Conservation (phyloP, 306 rosid species). For the Rubus parviflorus region DNA sequence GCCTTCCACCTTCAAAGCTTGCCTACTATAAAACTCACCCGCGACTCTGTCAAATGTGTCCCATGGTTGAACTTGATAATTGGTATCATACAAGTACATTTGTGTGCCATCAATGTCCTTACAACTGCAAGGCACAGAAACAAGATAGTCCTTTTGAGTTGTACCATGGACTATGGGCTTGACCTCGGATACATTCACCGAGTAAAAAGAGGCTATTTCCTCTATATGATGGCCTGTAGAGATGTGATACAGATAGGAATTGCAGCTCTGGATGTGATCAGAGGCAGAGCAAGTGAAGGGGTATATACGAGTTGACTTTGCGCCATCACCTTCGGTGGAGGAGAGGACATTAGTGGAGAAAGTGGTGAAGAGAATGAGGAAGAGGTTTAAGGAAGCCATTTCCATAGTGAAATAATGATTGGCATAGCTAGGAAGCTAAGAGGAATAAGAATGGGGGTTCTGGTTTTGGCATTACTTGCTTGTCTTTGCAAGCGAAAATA, state of each 20-base stretch:
- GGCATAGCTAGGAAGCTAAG: not conserved
- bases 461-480: conserved; percentile 13
- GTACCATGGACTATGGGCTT: not conserved
- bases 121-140: conserved; percentile 24
- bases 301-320: not conserved
- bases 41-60: not conserved
- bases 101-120: not conserved
- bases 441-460: not conserved
- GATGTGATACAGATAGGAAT: conserved; percentile 12
- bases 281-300: conserved; percentile 15
- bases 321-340: not conserved
- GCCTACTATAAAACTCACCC: conserved; percentile 10
- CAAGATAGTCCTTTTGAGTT: conserved; percentile 21
- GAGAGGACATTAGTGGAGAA: not conserved
- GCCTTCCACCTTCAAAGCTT: not conserved
- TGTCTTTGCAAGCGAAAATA: not conserved
- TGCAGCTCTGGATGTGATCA: conserved; percentile 9
- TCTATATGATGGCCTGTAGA: not conserved
- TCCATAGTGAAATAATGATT: not conserved
- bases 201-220: conserved; percentile 1
- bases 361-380: not conserved
- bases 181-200: conserved; percentile 7
- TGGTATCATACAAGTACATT: conserved; percentile 12
- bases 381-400: not conserved
- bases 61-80: not conserved